A percentile compares a stretch with the other conserved stretches of the same genome.
phyloP scores from a whole-genome alignment of 768 basidiomycete genomes.

The Tricholoma saponaceum region DNA sequence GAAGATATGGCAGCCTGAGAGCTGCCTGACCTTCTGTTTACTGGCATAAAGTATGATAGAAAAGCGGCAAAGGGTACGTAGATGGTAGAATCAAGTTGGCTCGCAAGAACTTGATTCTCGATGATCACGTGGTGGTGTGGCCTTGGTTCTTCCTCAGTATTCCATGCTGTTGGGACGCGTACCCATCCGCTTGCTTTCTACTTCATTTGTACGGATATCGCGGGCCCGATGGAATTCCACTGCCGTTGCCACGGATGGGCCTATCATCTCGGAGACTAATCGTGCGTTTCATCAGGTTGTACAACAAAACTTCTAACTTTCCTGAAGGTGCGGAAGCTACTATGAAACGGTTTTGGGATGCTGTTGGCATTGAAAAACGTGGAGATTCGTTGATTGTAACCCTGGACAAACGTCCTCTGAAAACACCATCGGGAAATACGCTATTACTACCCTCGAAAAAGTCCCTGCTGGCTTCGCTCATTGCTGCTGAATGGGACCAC shows the following conservation, averaged over 20 bases:
- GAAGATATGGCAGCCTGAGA: slow-evolving; percentile 37
- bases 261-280: slow-evolving; percentile 56
- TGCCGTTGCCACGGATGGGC: slow-evolving; percentile 34
- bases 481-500: slow-evolving; percentile 97
- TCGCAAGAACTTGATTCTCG: no score
- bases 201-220: slow-evolving; percentile 6
- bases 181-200: slow-evolving; percentile 5
- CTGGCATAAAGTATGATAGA: slow-evolving; percentile 8
- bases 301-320: background rate
- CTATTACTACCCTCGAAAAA: slow-evolving; percentile 70
- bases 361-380: slow-evolving; percentile 69
- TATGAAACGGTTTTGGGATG: slow-evolving; percentile 91
- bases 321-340: slow-evolving; percentile 78
- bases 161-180: slow-evolving; percentile 14
- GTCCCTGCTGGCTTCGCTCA: slow-evolving; percentile 70
- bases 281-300: slow-evolving; percentile 35
- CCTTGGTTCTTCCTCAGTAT: background rate
- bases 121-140: slow-evolving; percentile 22
- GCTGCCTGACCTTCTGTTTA: background rate
- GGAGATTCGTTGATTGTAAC: slow-evolving; percentile 55
- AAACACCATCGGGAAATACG: slow-evolving; percentile 81
- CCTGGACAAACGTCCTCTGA: slow-evolving; percentile 79
- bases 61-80: background rate
- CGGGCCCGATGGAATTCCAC: slow-evolving; percentile 17
- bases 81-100: no score